These are phyloP conservation scores for Euphorbia lathyris DNA, from an alignment of 345 rosid species.

Conservation along the genomic window DNA sequence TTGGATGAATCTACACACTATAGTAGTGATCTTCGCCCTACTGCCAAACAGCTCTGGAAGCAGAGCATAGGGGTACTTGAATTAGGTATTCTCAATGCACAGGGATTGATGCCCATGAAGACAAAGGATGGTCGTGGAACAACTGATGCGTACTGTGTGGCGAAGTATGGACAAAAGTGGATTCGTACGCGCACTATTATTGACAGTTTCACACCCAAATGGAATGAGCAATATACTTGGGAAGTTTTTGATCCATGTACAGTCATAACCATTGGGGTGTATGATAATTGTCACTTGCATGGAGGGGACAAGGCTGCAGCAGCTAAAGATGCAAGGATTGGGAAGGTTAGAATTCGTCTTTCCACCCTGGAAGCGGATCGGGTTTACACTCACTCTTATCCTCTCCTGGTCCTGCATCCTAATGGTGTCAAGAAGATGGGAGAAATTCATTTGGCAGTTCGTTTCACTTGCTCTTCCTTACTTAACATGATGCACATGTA, in stretches of 20 bases:
- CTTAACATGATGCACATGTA: slow-evolving; percentile 86
- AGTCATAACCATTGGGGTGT: slow-evolving; percentile 84
- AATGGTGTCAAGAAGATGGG: slow-evolving; percentile 81
- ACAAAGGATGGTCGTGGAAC: slow-evolving; percentile 61
- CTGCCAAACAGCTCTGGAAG: slow-evolving; percentile 80
- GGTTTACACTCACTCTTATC: slow-evolving; percentile 90
- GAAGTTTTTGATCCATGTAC: slow-evolving; percentile 95
- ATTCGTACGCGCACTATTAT: slow-evolving; percentile 87
- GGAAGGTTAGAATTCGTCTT: slow-evolving; percentile 87
- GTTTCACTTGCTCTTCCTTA: slow-evolving; percentile 84
- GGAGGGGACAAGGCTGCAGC: slow-evolving; percentile 46
- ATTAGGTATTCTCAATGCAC: slow-evolving; percentile 79
- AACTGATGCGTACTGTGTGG: slow-evolving; percentile 93
- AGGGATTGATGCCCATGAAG: slow-evolving; percentile 84
- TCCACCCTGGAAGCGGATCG: slow-evolving; percentile 84
- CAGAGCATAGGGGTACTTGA: slow-evolving; percentile 72
- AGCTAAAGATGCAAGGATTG: slow-evolving; percentile 64
- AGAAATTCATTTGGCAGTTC: slow-evolving; percentile 84
- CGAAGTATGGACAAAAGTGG: slow-evolving; percentile 98
- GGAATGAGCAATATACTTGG: slow-evolving; percentile 99
- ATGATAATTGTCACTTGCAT: slow-evolving; percentile 71
- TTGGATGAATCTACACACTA: slow-evolving; percentile 92
- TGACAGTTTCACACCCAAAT: slow-evolving; percentile 66
- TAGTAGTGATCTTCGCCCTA: slow-evolving; percentile 92
- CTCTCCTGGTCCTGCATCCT: slow-evolving; percentile 67